Base-by-base conservation (phyloP, 352 stramenopile species). In the Phytopythium mirpurense region DNA sequence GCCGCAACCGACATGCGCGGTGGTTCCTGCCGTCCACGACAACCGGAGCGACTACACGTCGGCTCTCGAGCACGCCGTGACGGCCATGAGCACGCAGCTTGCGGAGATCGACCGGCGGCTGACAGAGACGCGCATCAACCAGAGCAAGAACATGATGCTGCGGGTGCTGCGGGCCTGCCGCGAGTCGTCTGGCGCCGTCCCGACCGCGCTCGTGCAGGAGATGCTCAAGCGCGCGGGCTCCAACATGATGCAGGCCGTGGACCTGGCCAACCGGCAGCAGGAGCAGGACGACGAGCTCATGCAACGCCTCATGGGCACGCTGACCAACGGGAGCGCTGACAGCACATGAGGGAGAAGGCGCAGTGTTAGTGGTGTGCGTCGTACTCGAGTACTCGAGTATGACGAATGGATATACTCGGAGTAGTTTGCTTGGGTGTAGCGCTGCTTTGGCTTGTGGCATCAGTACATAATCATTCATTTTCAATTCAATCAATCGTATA, bases 81-180 rank as follows among this genome's bases (percentile, higher is more conserved):
- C 19, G 26, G 41, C 45, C 12, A 51, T 51, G 45, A 51, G 45
- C 45, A 26, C n/a, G 10, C 45, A 51, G 27, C 27, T 51, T 18
- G 45, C 27, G n/a, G 45, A 51, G 29, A 16, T 51, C 1, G 45
- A 51, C 45, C 26, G 45, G 6, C 18, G 32, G 6, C 21, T 51
- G 18, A 51, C 45, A 10, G 45, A 51, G 21, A 19, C 29, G 29
- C 45, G 45, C 18, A 51, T 51, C 18, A 26, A 51, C 18, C 7
- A 41, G 45, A 51, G 41, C 29, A 26, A 51, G 45, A 27, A 19
- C 18, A 32, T 37, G 45, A 8, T 51, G 29, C 7, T 51, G 16
- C 8, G 45, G 15, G 29, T 51, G 10, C 45, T 51, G 7, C 18
- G 31, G 3, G 45, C 45, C 2, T 51, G 45, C 9, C 45, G 45